phyloP scores from a whole-genome alignment of 805 yeast species.

The Brettanomyces nanus region DNA sequence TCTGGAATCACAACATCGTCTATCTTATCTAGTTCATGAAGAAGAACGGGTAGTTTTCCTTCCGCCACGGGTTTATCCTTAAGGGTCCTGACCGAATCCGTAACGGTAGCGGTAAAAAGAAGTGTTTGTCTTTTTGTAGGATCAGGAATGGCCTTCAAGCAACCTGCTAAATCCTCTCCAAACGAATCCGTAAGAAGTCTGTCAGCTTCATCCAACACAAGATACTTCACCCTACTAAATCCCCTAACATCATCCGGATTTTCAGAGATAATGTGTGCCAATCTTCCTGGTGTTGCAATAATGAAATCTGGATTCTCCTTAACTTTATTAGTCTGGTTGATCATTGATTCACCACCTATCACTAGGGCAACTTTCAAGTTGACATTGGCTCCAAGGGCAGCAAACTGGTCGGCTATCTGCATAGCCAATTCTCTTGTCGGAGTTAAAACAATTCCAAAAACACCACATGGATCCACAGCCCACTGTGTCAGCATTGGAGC shows the following conservation, averaged over 20 bases:
- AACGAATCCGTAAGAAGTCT: conserved; percentile 78
- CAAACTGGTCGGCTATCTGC: conserved; percentile 94
- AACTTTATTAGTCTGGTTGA: conserved; percentile 76
- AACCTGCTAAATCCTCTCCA: conserved; percentile 65
- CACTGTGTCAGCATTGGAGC: conserved; percentile 94
- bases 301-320: conserved; percentile 87
- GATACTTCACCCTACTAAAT: conserved; percentile 63
- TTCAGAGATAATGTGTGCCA: conserved; percentile 81
- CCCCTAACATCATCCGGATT: conserved; percentile 86
- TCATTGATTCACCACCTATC: conserved; percentile 93
- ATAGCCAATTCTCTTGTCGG: conserved; percentile 93
- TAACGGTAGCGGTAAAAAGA: conserved; percentile 91
- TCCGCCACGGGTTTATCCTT: conserved; percentile 53
- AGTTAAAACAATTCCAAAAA: conserved; percentile 80
- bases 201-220: conserved; percentile 96
- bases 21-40: conserved; percentile 67
- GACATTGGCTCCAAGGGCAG: conserved; percentile 85
- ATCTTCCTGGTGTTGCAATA: conserved; percentile 94
- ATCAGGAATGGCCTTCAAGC: conserved; percentile 65
- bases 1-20: conserved; percentile 78
- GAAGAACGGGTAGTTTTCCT: conserved; percentile 49
- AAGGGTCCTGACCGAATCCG: conserved; percentile 80
- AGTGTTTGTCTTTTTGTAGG: conserved; percentile 75
- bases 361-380: conserved; percentile 75
- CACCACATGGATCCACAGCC: conserved; percentile 93